Evolutionary conservation across 148 eudicot genomes (phyloP).

Genomic region (Limonium bicolor): DNA sequence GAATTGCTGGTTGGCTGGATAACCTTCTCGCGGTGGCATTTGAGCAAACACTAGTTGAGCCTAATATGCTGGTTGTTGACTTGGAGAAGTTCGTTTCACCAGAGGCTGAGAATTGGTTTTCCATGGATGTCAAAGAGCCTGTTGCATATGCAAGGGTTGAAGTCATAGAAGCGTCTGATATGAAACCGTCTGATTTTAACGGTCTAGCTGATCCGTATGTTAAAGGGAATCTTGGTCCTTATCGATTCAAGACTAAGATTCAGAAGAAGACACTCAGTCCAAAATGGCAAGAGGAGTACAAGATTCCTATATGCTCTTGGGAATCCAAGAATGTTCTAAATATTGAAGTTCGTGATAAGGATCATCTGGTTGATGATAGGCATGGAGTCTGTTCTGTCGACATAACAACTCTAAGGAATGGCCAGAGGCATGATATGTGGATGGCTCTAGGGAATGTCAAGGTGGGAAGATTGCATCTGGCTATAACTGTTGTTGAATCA

Average conservation of each 20-base stretch:
- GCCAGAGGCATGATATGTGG: constrained; percentile 91
- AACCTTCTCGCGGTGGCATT: constrained; percentile 75
- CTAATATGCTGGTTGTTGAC: constrained; percentile 91
- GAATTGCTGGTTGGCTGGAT: constrained; percentile 97
- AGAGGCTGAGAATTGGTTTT: constrained; percentile 58
- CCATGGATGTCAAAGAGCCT: constrained; percentile 75
- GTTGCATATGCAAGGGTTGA: constrained; percentile 63
- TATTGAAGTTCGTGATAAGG: constrained; percentile 81
- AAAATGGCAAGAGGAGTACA: constrained; percentile 87
- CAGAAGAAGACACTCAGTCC: constrained; percentile 75
- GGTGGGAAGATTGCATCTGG: constrained; percentile 75
- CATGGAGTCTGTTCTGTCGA: constrained; percentile 68
- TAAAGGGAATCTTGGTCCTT: constrained; percentile 69
- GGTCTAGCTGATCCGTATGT: constrained; percentile 93
- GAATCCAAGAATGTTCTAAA: constrained; percentile 42
- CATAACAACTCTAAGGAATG: constrained; percentile 48
- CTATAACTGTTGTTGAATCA: constrained; percentile 48
- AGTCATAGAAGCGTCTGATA: constrained; percentile 65
- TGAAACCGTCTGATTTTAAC: constrained; percentile 76
- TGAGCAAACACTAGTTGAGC: constrained; percentile 98
- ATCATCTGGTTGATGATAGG: constrained; percentile 54
- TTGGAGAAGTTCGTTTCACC: constrained; percentile 79
- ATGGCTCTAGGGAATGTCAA: constrained; percentile 57
- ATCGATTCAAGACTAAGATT: constrained; percentile 58
- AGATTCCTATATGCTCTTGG: constrained; percentile 69